phyloP scores from a whole-genome alignment of 345 rosid genomes.

The Turritis glabra region DNA sequence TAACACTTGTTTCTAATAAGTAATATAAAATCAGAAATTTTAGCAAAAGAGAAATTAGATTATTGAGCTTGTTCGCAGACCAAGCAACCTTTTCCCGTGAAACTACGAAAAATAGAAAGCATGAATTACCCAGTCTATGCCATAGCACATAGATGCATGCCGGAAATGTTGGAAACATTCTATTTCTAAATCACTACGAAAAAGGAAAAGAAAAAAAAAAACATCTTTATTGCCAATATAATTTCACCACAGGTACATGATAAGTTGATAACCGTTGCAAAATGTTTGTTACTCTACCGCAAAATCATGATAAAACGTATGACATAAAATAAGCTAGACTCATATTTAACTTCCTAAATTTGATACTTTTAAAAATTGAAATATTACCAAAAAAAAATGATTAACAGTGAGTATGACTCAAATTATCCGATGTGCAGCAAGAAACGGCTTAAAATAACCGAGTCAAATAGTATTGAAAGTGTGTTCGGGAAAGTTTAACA shows the following conservation, averaged over 20 bases:
- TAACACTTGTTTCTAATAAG: too few relatives aligned
- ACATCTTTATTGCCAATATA: background rate
- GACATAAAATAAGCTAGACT: background rate
- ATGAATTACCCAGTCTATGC: background rate
- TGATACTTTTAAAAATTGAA: too few relatives aligned
- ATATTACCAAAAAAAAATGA: too few relatives aligned
- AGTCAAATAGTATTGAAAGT: background rate
- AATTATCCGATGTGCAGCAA: background rate
- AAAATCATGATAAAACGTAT: background rate
- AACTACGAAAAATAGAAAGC: conserved; percentile 9
- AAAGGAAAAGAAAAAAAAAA: background rate
- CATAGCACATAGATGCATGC: conserved; percentile 6
- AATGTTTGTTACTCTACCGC: background rate
- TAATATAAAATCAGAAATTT: too few relatives aligned
- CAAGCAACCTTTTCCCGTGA: background rate
- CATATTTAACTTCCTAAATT: too few relatives aligned
- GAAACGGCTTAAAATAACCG: background rate
- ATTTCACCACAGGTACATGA: background rate
- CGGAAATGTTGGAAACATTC: background rate
- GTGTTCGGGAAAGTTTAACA: background rate
- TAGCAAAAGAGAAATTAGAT: background rate
- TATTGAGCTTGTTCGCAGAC: background rate
- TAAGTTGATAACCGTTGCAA: background rate
- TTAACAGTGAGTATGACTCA: too few relatives aligned
- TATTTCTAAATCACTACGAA: background rate